Evolutionary conservation across 148 eudicot genomes (phyloP), one percentile per base, ranked within the genome.

Genomic region (Talinum fruticosum): DNA sequence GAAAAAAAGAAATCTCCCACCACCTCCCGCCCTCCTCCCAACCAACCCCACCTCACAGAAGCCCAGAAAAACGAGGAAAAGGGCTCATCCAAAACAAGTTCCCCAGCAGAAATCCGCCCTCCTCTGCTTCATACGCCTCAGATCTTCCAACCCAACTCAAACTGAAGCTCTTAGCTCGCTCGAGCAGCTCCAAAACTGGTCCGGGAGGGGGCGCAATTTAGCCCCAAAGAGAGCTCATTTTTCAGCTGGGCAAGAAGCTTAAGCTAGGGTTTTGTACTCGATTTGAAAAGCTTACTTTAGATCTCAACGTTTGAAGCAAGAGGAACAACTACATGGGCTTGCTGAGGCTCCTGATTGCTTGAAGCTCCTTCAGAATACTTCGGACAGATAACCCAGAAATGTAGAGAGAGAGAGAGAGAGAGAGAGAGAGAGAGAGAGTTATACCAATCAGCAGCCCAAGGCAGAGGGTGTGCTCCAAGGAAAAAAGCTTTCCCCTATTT

Each of bases 121-220:
- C 37, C 34, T 80, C 15, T 72, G 81, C 87, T 82, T 85, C 87
- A 85, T 85, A 78, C 73, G 74, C 81, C 72, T 71, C 71, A 77
- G 83, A 80, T 82, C 85, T 80, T 79, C 35, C 41, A 73, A 78
- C 57, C 51, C 35, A 67, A 66, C 26, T 18, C 38, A 67, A 67
- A 45, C 67, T 26, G 19, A 21, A 69, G 29, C 38, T 41, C 51
- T 34, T 59, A 19, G 61, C 61, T 23, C 2, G 0, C 34, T 18
- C 29, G 57, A 24, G 21, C 13, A 76, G 7, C 34, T 78, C 44
- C 32, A 23, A 72, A 51, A 37, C 36, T 64, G 66, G 70, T 38
- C 5, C 4, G 29, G 37, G 41, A 21, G n/a, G 29, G 37, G 57
- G 29, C 28, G 14, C 24, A 33, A 1, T 36, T 67, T 19, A 66